Base-by-base conservation (phyloP, 2,329 filamentous ascomycete genomes). In the Magnaporthiopsis incrustans region DNA sequence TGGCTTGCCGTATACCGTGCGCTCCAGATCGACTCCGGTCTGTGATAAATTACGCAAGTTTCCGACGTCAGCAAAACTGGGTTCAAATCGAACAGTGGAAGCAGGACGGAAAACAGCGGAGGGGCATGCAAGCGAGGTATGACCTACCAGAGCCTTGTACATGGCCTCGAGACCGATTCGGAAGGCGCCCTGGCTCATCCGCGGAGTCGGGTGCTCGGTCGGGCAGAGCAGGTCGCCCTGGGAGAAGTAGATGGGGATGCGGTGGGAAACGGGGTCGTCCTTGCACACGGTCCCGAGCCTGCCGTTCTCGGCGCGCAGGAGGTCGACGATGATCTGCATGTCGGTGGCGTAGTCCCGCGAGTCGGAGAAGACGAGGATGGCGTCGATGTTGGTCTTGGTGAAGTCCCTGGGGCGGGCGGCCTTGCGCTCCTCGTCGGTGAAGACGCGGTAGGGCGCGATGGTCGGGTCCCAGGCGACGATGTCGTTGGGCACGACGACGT, bases 111-210 rank as follows among this genome's bases (percentile, higher is more conserved):
- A n/a, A 22, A 18, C 4, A n/a, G n/a, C n/a, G n/a, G n/a, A n/a
- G 35, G 12, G 26, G 35, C 3, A 22, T 8, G 14, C 4, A 27
- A 27, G 10, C 12, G 18, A 53, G 27, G 26, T 3, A 27, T 22
- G 27, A 53, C 60, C 56, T 11, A 61, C 60, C 65, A 90, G 77
- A 25, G 87, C 81, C 76, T 86, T 86, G 81, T 89, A 92, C 78
- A 90, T 89, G 67, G 87, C 87, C 76, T 90, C 88, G 64, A 91
- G 82, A 50, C 85, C 85, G 69, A 90, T 89, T 70, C 88, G 86
- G 85, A 91, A 91, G n/a, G 86, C 82, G 67, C 88, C 88, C 76
- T 90, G 88, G 27, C 86, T 89, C 83, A 90, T 87, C 69, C 88
- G 85, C 15, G 88, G 87, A 65, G 78, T 80, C 68, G 85, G 85